Evolutionary conservation across 805 yeast genomes (phyloP).

Genomic region (Metschnikowia gruessii): DNA sequence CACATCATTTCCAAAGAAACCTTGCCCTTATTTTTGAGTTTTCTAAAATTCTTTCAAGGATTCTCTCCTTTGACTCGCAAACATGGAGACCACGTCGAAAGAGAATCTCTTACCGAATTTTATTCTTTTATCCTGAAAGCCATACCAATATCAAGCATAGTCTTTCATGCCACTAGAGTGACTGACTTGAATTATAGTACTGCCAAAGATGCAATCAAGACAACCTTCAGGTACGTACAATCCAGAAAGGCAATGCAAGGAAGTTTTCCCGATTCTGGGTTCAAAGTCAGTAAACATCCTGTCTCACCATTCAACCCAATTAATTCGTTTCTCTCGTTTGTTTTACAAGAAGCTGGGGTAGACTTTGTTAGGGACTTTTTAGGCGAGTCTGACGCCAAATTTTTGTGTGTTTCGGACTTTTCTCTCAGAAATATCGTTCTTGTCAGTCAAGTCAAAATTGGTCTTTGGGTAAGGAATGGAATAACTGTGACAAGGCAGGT

Average conservation of each 20-base stretch:
- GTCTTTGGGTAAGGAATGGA: conserved; percentile 78
- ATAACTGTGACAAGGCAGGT: conserved; percentile 50
- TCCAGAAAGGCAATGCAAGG: conserved; percentile 24
- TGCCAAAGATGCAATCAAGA: conserved; percentile 34
- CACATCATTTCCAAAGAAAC: conserved; percentile 33
- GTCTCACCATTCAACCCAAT: conserved; percentile 61
- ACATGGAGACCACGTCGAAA: conserved; percentile 65
- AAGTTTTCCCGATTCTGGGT: conserved; percentile 33
- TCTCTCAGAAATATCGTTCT: conserved; percentile 60
- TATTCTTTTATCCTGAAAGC: conserved; percentile 50
- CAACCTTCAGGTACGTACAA: conserved; percentile 28
- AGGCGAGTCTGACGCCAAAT: conserved; percentile 16
- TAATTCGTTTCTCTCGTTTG: conserved; percentile 51
- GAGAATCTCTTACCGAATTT: conserved; percentile 48
- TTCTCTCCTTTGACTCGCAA: conserved; percentile 55
- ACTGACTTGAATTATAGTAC: conserved; percentile 13
- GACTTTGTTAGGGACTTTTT: conserved; percentile 17
- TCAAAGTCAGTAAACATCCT: conserved; percentile 46
- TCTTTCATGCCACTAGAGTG: conserved; percentile 32
- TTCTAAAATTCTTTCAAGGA: conserved; percentile 57
- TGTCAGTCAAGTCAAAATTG: conserved; percentile 57
- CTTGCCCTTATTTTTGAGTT: conserved; percentile 41
- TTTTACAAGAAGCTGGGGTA: conserved; percentile 35
- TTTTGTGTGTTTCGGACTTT: conserved; percentile 51
- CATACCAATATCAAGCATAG: conserved; percentile 41